phyloP scores from a whole-genome alignment of 345 rosid species.

The Lepidium sativum region DNA sequence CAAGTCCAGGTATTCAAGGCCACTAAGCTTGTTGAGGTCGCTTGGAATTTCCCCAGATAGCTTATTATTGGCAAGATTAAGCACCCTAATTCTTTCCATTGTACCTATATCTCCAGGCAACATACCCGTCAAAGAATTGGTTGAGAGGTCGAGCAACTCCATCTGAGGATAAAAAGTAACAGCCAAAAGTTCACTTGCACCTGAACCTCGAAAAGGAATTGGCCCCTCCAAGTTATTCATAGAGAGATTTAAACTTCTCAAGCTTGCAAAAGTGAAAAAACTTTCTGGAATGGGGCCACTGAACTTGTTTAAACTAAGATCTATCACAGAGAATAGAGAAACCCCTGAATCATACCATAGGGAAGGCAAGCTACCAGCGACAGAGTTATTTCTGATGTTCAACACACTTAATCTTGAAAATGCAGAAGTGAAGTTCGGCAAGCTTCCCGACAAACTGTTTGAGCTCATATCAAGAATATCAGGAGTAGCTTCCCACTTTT shows the following conservation, averaged over 20 bases:
- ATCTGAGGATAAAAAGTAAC: slow-evolving; percentile 37
- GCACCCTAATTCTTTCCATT: slow-evolving; percentile 43
- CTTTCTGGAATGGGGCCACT: slow-evolving; percentile 53
- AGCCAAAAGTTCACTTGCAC: slow-evolving; percentile 47
- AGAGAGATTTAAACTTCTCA: slow-evolving; percentile 73
- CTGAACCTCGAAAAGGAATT: slow-evolving; percentile 51
- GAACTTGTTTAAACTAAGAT: slow-evolving; percentile 69
- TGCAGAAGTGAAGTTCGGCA: slow-evolving; percentile 48
- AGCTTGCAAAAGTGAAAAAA: slow-evolving; percentile 45
- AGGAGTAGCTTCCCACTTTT: slow-evolving; percentile 57
- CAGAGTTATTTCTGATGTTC: slow-evolving; percentile 58
- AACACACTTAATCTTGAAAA: slow-evolving; percentile 45
- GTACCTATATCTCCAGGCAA: slow-evolving; percentile 63
- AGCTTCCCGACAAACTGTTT: slow-evolving; percentile 61
- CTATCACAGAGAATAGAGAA: slow-evolving; percentile 47
- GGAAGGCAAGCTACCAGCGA: slow-evolving; percentile 58
- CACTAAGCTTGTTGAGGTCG: slow-evolving; percentile 62
- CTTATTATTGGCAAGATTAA: slow-evolving; percentile 60
- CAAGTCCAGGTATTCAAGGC: slow-evolving; percentile 71
- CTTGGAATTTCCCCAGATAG: slow-evolving; percentile 63
- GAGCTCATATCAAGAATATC: slow-evolving; percentile 80
- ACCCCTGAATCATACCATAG: slow-evolving; percentile 31
- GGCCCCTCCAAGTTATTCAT: slow-evolving; percentile 61
- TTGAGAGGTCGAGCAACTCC: slow-evolving; percentile 88
- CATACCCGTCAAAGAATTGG: slow-evolving; percentile 54